Conservation (phyloP, 805 yeast species). For the Grigorovia transvaalensis region DNA sequence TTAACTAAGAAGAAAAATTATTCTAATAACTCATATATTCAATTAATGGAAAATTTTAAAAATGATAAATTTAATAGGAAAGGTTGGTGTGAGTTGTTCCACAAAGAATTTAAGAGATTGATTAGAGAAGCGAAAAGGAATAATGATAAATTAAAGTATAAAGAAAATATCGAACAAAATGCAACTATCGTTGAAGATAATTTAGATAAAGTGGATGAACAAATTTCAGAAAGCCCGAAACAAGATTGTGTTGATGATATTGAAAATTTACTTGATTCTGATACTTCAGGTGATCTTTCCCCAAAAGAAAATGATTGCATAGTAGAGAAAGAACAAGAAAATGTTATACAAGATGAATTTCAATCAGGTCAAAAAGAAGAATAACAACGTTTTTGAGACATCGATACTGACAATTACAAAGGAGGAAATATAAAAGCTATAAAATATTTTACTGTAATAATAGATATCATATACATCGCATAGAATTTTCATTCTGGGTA, state of each 20-base stretch:
- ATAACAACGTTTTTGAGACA: too few relatives aligned
- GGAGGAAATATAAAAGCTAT: too few relatives aligned
- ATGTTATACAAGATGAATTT: background rate
- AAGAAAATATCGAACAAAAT: background rate
- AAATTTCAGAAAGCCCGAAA: too few relatives aligned
- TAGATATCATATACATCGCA: background rate
- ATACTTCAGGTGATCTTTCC: background rate
- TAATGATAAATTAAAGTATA: conserved; percentile 8
- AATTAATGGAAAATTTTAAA: conserved; percentile 24
- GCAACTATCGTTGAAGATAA: background rate
- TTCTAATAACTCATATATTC: conserved; percentile 13
- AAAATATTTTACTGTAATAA: background rate
- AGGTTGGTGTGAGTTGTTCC: conserved; percentile 35
- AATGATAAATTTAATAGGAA: conserved; percentile 39
- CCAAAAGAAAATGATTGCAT: background rate
- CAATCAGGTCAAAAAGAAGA: too few relatives aligned
- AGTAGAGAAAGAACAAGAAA: background rate
- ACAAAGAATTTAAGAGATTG: conserved; percentile 32
- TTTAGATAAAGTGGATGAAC: too few relatives aligned
- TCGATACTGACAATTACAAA: too few relatives aligned
- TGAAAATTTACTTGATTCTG: background rate
- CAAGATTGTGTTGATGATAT: background rate
- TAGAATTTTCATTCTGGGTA: background rate
- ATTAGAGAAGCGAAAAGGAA: conserved; percentile 30
- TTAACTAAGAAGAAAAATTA: conserved; percentile 21